Conservation (phyloP, 73 alveolate genomes). For the Paramecium primaurelia region DNA sequence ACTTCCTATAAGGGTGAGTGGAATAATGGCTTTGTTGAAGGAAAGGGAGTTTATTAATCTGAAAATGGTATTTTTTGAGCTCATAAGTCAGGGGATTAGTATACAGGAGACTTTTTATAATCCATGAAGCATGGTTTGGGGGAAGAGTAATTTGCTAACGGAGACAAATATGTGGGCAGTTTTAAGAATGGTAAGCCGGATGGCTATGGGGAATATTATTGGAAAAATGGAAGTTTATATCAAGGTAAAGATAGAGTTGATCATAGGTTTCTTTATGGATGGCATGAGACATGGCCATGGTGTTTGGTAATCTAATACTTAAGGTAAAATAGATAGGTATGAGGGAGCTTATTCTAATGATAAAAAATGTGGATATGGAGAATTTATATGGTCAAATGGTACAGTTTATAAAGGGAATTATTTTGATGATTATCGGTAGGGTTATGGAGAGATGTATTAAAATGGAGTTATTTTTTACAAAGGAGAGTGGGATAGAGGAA, state of each 20-base stretch:
- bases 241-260: conserved; percentile 47
- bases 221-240: conserved; percentile 76
- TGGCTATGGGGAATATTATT: conserved; percentile 72
- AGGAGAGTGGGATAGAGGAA: conserved; percentile 42
- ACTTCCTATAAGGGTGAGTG: conserved; percentile 46
- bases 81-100: conserved; percentile 51
- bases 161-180: conserved; percentile 72
- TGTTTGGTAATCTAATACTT: conserved; percentile 47
- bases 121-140: conserved; percentile 81
- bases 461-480: conserved; percentile 27
- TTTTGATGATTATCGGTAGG: conserved; percentile 66
- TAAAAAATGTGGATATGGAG: conserved; percentile 85
- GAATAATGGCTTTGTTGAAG: conserved; percentile 42
- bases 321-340: conserved; percentile 32
- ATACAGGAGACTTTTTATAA: conserved; percentile 73
- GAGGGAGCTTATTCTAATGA: conserved; percentile 75
- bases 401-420: conserved; percentile 74
- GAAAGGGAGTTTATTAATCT: conserved; percentile 17
- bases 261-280: conserved; percentile 56
- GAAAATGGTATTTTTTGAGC: conserved; percentile 47
- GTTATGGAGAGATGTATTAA: conserved; percentile 67
- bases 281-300: conserved; percentile 79
- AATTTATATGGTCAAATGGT: conserved; percentile 76
- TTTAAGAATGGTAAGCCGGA: conserved; percentile 71
- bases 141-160: conserved; percentile 66